Evolutionary conservation across 257 asterid species (phyloP), one percentile per base, ranked within the genome.

Genomic region (Craterostigma plantagineum): DNA sequence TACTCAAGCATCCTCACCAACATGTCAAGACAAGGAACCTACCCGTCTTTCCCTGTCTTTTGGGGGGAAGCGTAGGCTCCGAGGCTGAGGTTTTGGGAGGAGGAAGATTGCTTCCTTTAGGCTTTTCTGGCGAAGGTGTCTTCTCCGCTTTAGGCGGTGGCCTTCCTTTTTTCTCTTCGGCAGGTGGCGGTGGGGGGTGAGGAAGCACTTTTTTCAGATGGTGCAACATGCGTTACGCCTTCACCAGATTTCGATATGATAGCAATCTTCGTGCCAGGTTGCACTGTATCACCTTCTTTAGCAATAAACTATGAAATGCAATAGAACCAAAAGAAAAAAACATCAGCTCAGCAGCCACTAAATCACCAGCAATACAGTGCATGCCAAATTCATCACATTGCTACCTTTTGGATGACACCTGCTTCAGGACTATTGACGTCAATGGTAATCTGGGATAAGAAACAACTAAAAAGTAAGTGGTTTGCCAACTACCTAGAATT

Each of bases 351-450:
- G n/a, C n/a, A n/a, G n/a, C n/a, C n/a, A n/a, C n/a, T 43, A 36
- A 43, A 37, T 59, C 40, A 17, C 27, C 33, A 34, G 14, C 8
- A 45, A 16, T 46, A 11, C n/a, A n/a, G n/a, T n/a, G n/a, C n/a
- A 9, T 42, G 36, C n/a, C n/a, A 42, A 52, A 55, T 36, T 23
- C 16, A 18, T 7, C 33, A 61, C 27, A 42, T 12, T 2, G 35
- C 16, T 55, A 90, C 99, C 99, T 90, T 56, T 59, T 79, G 77
- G 64, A 90, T 77, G 23, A 90, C 83, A 52, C 99, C 99, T 13
- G 99, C 84, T 77, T 79, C 95, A 56, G 99, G 99, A 65, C 99
- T 83, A 57, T 73, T 64, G 57, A 90, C 99, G 69, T 90, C 99
- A 51, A 90, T 90, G 14, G 99, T 83, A 49, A 90, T 95, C 95